A percentile compares a stretch with the other conserved stretches of the same genome.
phyloP scores from a whole-genome alignment of 106 monocot genomes.

The Posidonia australis region DNA sequence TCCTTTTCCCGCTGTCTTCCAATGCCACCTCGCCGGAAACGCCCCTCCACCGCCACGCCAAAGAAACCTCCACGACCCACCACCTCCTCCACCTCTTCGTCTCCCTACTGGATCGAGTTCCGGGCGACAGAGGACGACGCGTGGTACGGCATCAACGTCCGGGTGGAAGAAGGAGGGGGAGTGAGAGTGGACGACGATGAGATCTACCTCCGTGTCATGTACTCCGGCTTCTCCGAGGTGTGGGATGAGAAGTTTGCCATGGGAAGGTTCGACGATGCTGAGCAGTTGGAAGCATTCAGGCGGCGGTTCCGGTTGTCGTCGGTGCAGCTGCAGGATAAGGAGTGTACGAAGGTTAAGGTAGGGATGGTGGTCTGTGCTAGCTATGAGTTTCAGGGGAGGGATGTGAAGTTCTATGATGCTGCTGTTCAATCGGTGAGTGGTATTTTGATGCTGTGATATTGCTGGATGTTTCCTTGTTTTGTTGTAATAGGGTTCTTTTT shows the following conservation, averaged over 20 bases:
- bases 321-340: constrained; percentile 4
- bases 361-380: neutral
- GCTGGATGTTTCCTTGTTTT: too few species aligned
- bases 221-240: neutral
- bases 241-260: neutral
- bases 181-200: neutral
- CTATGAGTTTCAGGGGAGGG: neutral
- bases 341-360: neutral
- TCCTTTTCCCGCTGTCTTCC: too few species aligned
- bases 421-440: constrained; percentile 2
- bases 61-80: too few species aligned
- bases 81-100: too few species aligned
- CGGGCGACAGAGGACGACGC: constrained; percentile 1
- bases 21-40: too few species aligned
- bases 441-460: too few species aligned
- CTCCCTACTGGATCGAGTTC: too few species aligned
- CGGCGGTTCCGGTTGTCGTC: constrained; percentile 4
- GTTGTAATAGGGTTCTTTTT: too few species aligned
- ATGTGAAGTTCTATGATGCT: constrained; percentile 7
- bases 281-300: neutral
- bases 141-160: neutral
- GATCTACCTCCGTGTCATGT: neutral
- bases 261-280: neutral
- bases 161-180: neutral
- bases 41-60: too few species aligned